Evolutionary conservation across 73 alveolate genomes (phyloP).

Genomic region (Paramecium sonneborni): DNA sequence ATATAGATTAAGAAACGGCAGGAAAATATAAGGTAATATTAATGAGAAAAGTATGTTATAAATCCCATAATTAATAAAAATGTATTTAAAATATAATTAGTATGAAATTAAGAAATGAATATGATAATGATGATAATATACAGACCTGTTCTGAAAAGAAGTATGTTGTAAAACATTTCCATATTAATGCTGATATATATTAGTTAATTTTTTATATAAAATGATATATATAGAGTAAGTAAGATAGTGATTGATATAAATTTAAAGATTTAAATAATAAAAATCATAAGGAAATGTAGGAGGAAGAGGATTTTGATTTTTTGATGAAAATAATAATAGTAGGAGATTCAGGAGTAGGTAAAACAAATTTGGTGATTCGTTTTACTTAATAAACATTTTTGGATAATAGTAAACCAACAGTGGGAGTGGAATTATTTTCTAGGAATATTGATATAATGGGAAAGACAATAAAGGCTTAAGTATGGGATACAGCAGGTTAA

Average conservation of each 20-base stretch:
- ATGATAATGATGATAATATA: conserved; percentile 34
- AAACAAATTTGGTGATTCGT: background rate
- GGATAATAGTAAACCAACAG: conserved; percentile 37
- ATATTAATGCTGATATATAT: conserved; percentile 46
- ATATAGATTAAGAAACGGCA: too few relatives aligned
- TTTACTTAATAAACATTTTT: background rate
- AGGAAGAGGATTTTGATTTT: conserved; percentile 66
- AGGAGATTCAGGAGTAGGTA: conserved; percentile 74
- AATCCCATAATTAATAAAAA: conserved; percentile 26
- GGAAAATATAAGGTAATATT: background rate
- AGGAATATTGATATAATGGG: background rate
- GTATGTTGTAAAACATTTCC: background rate
- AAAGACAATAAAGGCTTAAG: conserved; percentile 72
- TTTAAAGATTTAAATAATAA: background rate
- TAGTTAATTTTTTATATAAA: background rate
- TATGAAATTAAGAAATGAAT: background rate
- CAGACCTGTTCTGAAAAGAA: conserved; percentile 59
- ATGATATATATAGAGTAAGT: background rate
- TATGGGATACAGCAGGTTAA: conserved; percentile 97
- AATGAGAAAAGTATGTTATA: background rate
- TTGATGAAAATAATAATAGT: conserved; percentile 62
- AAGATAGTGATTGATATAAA: background rate
- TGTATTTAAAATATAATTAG: background rate
- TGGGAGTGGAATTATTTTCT: conserved; percentile 52
- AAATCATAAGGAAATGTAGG: background rate